These are phyloP conservation scores for Populus tomentosa DNA, from an alignment of 441 rosid species.

Conservation along the genomic window DNA sequence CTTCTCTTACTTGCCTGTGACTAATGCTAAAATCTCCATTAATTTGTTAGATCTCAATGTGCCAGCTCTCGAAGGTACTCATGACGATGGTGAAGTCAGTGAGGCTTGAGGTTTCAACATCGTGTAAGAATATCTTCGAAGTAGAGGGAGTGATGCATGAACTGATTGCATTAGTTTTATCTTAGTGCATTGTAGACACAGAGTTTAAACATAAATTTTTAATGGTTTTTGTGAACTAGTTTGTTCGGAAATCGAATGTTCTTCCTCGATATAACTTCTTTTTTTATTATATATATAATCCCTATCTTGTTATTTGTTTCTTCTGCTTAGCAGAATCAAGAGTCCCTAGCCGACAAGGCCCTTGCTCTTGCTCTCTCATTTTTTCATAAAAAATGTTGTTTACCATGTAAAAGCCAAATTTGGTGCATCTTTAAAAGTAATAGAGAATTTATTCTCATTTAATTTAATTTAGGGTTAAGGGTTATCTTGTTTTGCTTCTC, in stretches of 20 bases:
- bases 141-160: constrained; percentile 4
- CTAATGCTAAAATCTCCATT: neutral
- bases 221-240: neutral
- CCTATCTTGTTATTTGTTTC: neutral
- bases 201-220: neutral
- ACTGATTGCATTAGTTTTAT: neutral
- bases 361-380: neutral
- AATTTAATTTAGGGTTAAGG: constrained; percentile 7
- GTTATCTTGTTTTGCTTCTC: constrained; percentile 2
- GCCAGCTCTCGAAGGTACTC: constrained; percentile 25
- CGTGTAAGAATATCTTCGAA: neutral
- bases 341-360: neutral
- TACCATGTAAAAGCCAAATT: neutral
- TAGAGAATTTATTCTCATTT: neutral
- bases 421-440: neutral
- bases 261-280: too few relatives aligned
- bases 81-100: constrained; percentile 20
- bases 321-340: neutral
- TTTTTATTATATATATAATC: too few relatives aligned
- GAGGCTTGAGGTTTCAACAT: neutral
- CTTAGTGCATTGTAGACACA: too few relatives aligned
- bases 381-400: neutral
- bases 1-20: constrained; percentile 18
- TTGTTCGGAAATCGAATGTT: neutral
- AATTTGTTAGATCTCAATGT: constrained; percentile 30